Percentiles rank a stretch among this genome's conserved stretches.
Conservation (phyloP, 1,139 yeast genomes). For the Candida pseudocylindracea region DNA sequence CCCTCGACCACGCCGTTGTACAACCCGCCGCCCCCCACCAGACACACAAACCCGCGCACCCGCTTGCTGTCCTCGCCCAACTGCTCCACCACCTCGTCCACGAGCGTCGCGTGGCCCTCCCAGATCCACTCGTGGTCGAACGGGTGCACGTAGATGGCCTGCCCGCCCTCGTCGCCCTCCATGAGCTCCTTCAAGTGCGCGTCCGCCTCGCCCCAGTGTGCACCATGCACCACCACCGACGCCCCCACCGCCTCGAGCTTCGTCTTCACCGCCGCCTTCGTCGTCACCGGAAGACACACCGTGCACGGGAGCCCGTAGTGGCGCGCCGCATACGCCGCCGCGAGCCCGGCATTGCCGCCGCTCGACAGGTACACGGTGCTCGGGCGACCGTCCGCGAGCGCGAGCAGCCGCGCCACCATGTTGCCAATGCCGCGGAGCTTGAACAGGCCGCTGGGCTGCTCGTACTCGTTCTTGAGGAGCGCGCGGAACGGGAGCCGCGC, state of each 20-base stretch:
- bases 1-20: conserved; percentile 17
- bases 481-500: conserved; percentile 9
- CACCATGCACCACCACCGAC: conserved; percentile 11
- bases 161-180: conserved; percentile 4
- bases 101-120: conserved; percentile 16
- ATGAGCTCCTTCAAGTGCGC: conserved; percentile 8
- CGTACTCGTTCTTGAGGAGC: conserved; percentile 15
- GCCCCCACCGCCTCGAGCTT: conserved; percentile 10
- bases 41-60: conserved; percentile 15
- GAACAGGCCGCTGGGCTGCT: conserved; percentile 20
- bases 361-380: conserved; percentile 14
- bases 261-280: conserved; percentile 9
- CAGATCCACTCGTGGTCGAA: conserved; percentile 16
- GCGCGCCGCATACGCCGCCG: conserved; percentile 16
- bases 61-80: conserved; percentile 5
- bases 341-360: conserved; percentile 24
- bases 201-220: conserved; percentile 17
- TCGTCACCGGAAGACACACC: conserved; percentile 14
- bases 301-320: conserved; percentile 11
- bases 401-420: conserved; percentile 8
- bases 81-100: conserved; percentile 12
- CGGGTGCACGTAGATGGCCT: conserved; percentile 17
- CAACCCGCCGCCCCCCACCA: conserved; percentile 21
- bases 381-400: conserved; percentile 5
- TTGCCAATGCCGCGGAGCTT: conserved; percentile 18